Conservation (phyloP, 2,329 filamentous ascomycete genomes). For the Phialophora tarda region DNA sequence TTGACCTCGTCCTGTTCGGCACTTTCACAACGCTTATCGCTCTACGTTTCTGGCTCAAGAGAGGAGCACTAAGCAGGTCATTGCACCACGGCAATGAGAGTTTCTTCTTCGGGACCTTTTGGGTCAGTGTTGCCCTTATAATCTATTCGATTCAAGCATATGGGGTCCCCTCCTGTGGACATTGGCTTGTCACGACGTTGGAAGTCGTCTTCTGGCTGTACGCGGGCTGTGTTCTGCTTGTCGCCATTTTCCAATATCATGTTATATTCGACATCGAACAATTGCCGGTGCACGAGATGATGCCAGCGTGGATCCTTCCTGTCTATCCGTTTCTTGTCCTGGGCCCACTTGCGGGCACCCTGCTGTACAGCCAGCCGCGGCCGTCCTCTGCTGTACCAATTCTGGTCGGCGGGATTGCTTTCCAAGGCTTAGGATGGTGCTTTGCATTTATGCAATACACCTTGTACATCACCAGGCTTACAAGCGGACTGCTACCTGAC, state of each 20-base stretch:
- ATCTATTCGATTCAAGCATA: slow-evolving; percentile 8
- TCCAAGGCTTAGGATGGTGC: slow-evolving; percentile 71
- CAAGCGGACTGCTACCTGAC: slow-evolving; percentile 3
- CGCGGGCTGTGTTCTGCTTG: slow-evolving; percentile 1
- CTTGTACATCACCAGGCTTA: slow-evolving; percentile 65
- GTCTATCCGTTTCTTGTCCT: slow-evolving; percentile 77
- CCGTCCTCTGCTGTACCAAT: slow-evolving; percentile 62
- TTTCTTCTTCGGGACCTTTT: slow-evolving; percentile 12
- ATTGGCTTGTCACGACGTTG: not conserved
- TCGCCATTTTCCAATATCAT: slow-evolving; percentile 13
- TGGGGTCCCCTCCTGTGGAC: not conserved
- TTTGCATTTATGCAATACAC: slow-evolving; percentile 74
- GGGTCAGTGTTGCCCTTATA: slow-evolving; percentile 9
- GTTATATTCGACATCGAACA: slow-evolving; percentile 60
- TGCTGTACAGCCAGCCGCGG: slow-evolving; percentile 61
- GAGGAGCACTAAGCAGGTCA: slow-evolving; percentile 58
- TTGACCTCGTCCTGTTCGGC: slow-evolving; percentile 70
- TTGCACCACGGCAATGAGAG: slow-evolving; percentile 4
- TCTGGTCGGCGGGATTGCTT: slow-evolving; percentile 68
- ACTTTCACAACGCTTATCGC: slow-evolving; percentile 61
- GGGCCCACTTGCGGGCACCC: slow-evolving; percentile 73
- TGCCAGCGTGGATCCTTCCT: slow-evolving; percentile 74
- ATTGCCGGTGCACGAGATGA: slow-evolving; percentile 68
- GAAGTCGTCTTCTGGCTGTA: slow-evolving; percentile 8
- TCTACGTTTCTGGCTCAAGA: slow-evolving; percentile 64